Percentiles rank a stretch among this genome's conserved stretches.
Evolutionary conservation across 768 basidiomycete species (phyloP).

Genomic region (Leccinum rimulosum): DNA sequence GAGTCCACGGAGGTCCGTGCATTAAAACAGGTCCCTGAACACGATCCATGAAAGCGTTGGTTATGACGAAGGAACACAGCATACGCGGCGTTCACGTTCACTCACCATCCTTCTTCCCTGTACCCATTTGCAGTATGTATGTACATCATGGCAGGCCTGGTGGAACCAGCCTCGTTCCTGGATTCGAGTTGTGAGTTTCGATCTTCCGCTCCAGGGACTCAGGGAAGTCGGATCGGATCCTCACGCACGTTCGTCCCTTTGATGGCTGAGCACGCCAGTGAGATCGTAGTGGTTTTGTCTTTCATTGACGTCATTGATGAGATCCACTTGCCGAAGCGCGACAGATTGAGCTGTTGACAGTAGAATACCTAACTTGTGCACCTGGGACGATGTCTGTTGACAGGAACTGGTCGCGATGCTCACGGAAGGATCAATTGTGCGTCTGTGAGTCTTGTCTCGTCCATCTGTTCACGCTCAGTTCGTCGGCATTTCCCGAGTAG

Average conservation of each 20-base stretch:
- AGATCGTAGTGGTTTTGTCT: background rate
- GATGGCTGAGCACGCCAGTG: background rate
- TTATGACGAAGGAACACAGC: background rate
- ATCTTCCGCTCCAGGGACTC: background rate
- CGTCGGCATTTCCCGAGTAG: too few relatives aligned
- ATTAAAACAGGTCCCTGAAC: background rate
- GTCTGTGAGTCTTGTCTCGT: background rate
- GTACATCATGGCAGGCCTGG: background rate
- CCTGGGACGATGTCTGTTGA: background rate
- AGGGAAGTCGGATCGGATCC: background rate
- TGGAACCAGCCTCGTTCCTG: background rate
- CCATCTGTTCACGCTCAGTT: background rate
- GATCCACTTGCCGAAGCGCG: background rate
- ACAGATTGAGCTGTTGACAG: background rate
- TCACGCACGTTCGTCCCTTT: background rate
- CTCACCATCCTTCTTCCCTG: background rate
- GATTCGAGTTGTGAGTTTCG: background rate
- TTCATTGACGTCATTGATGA: background rate
- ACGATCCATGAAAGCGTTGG: background rate
- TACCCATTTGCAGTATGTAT: background rate
- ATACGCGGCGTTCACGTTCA: background rate
- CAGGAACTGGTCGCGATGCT: too few relatives aligned
- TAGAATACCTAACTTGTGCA: background rate
- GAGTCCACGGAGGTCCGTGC: background rate
- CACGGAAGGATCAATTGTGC: too few relatives aligned